A percentile compares a stretch with the other conserved stretches of the same genome.
phyloP scores from a whole-genome alignment of 1,284 basidiomycete genomes.

The Heterobasidion parviporum region DNA sequence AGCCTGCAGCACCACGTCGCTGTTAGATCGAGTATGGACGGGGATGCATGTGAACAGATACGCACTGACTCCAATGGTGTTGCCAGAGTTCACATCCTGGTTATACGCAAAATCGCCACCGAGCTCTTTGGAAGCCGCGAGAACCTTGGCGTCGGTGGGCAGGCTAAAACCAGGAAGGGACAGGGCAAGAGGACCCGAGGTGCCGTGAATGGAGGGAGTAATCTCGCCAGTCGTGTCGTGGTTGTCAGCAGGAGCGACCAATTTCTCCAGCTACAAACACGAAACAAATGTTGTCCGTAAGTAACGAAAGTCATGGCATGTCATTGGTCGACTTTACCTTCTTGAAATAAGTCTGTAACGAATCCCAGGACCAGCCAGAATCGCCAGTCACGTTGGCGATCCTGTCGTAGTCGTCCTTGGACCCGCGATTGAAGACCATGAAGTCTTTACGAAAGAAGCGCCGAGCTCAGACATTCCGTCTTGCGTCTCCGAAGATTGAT shows the following conservation, averaged over 20 bases:
- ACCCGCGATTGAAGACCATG: slow-evolving; percentile 22
- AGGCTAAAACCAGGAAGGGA: slow-evolving; percentile 12
- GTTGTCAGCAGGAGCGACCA: slow-evolving; percentile 12
- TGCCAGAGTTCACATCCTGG: slow-evolving; percentile 25
- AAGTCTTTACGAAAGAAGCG: slow-evolving; percentile 11
- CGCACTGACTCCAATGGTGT: slow-evolving; percentile 23
- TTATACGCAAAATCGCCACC: slow-evolving; percentile 20
- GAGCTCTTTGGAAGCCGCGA: slow-evolving; percentile 14
- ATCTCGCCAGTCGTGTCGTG: slow-evolving; percentile 14
- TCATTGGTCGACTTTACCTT: slow-evolving; percentile 17
- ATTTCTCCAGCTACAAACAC: slow-evolving; percentile 10
- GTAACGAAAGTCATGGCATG: neutral
- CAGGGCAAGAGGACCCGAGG: neutral
- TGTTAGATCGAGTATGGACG: neutral
- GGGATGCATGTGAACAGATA: neutral
- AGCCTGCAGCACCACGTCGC: slow-evolving; percentile 18
- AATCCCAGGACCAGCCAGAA: slow-evolving; percentile 23
- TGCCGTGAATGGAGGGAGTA: slow-evolving; percentile 13
- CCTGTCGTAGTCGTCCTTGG: slow-evolving; percentile 21
- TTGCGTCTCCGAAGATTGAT: too few relatives aligned
- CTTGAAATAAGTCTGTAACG: slow-evolving; percentile 11
- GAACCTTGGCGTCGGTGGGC: slow-evolving; percentile 17
- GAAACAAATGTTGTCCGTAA: neutral
- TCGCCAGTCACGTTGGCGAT: slow-evolving; percentile 19
- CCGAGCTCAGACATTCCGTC: too few relatives aligned